Evolutionary conservation across 2,329 filamentous ascomycete genomes (phyloP).

Genomic region (Colletotrichum sp.): DNA sequence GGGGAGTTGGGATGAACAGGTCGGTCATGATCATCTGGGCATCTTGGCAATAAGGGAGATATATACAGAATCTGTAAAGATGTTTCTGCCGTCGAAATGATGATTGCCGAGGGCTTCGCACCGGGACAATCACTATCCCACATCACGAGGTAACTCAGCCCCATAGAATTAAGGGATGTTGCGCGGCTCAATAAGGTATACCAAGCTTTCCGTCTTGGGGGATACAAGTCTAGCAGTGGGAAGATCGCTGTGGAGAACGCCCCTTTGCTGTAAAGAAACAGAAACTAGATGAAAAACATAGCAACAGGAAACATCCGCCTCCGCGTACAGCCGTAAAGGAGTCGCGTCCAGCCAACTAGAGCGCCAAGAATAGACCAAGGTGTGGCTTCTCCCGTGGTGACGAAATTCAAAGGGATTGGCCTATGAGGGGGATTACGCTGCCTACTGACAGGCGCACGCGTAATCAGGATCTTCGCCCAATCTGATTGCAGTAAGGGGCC

Average conservation of each 20-base stretch:
- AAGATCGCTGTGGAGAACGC: background rate
- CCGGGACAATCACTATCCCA: background rate
- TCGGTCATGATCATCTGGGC: background rate
- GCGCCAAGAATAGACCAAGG: background rate
- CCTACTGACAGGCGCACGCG: conserved; percentile 2
- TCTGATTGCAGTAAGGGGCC: background rate
- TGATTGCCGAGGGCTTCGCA: background rate
- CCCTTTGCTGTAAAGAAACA: background rate
- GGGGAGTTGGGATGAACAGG: background rate
- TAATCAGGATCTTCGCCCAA: background rate
- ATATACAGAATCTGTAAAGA: background rate
- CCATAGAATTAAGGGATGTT: background rate
- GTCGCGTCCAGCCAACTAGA: background rate
- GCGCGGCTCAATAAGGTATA: conserved; percentile 10
- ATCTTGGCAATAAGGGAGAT: background rate
- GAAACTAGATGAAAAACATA: background rate
- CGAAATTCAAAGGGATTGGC: background rate
- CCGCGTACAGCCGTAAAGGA: background rate
- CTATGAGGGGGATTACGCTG: background rate
- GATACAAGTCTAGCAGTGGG: background rate
- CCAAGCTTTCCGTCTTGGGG: background rate
- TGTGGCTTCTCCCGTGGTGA: background rate
- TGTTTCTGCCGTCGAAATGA: background rate
- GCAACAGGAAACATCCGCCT: background rate
- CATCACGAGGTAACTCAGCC: conserved; percentile 4